Base-by-base conservation (phyloP, 1,139 yeast genomes). In the Debaryomycetaceae sp. region DNA sequence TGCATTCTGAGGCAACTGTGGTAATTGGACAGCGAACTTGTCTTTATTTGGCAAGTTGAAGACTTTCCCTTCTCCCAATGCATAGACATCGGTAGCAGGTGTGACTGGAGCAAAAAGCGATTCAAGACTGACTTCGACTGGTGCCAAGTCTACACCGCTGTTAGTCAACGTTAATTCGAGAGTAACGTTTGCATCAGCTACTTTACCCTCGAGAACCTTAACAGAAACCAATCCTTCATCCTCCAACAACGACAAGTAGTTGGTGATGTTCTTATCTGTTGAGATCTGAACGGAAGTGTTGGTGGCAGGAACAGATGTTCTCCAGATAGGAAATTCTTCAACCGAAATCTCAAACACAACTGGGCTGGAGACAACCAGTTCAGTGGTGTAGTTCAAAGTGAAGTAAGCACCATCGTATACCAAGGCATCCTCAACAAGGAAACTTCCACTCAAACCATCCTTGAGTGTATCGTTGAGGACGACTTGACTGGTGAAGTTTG, bases 301-400 rank as follows among this genome's bases (percentile, higher is more conserved):
- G 7, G 48, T 43, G 37, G 38, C 40, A n/a, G 65, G 65, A 36
- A 62, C 51, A 6, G 63, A 54, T 24, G 62, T 53, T 52, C 65
- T 56, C 65, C 65, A 60, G 14, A 60, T 46, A 23, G 65, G 60
- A 36, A 40, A 45, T 8, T 48, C 56, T 37, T 49, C 63, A 34
- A 60, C 47, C 22, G 49, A 46, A 20, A 60, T 46, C 45, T 60
- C 65, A 30, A 54, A 54, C n/a, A 60, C 55, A 9, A 52, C 47
- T 23, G 54, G 51, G n/a, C 45, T 41, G 44, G 30, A 4, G n/a
- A 9, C 6, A 7, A 13, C 13, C 14, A 39, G 6, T 8, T 52
- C 49, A 38, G 55, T 51, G 34, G 64, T 51, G 46, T 60, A 49
- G 40, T 60, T 61, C 44, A 61, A 56, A 24, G 59, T 53, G 36